Evolutionary conservation across 305 asterid species (phyloP), one percentile per base, ranked within the genome.

Genomic region (Galium porrigens): DNA sequence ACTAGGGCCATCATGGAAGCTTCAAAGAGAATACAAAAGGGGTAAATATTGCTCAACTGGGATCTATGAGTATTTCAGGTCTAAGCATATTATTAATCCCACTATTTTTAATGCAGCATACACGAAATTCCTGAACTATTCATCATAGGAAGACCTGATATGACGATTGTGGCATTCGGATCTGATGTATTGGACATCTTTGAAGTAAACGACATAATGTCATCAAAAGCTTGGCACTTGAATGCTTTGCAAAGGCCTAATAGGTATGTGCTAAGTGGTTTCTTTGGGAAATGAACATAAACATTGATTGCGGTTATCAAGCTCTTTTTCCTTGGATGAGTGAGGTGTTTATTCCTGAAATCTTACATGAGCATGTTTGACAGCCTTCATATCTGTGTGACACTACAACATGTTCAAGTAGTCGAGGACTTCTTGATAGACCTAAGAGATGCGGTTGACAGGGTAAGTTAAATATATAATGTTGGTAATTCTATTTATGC

Each of bases 191-290:
- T 92, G 63, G 99, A 92, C 78, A 87, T 92, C 75, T 92, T 92
- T 70, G 99, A 92, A 78, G 97, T 92, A 74, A 89, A 92, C 61
- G 97, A 92, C 72, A 55, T 74, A 8, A 75, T 92, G 92, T 87
- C 96, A 44, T 83, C 95, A 11, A 92, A 92, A 86, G 90, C 92
- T 61, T 92, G 99, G 97, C 97, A 89, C 79, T 78, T 92, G 80
- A 92, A 92, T 79, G 96, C 97, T 32, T 72, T 92, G 72, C 99
- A 92, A 82, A 87, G 95, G 78, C 99, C 97, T 49, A 92, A 86
- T 79, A 92, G 99, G 99, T 83, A 78, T 72, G 15, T 48, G 42
- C 97, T 84, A 78, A 74, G 12, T 36, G 36, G 22, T 30, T 67
- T 65, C 42, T 39, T 4, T 29, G 5, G n/a, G 30, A 27, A 30